Base-by-base conservation (phyloP, 129 eudicot genomes). In the Calendula officinalis region DNA sequence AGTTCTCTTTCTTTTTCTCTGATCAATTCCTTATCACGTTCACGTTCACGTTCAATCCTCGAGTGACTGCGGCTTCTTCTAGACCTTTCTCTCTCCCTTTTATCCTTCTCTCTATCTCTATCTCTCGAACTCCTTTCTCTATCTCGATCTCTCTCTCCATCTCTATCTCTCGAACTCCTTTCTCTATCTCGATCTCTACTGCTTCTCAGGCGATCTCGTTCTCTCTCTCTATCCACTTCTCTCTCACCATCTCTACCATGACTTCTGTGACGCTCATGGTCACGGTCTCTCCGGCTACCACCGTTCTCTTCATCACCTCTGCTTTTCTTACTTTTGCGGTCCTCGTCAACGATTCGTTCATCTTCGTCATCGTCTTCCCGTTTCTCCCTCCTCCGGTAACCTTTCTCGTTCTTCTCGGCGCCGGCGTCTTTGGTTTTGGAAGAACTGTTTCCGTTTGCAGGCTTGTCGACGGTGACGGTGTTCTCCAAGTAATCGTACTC, bases 1-100 rank as follows among this genome's bases (percentile, higher is more conserved):
- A 73, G 52, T 30, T 89, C 97, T 63, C 83, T 41, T 56, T 83
- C 90, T 56, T 77, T 62, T 56, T 82, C 87, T 5, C 71, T 40
- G 53, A 80, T 5, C 67, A 70, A 42, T 12, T 84, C 90, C 78
- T 70, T 77, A 68, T 83, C 85, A 3, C 82, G 67, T 55, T 81
- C 92, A 4, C 83, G 70, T 66, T 81, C 92, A 6, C 73, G 77
- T 27, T 82, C 88, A 44, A 71, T 66, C 69, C 87, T 65, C 7
- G 79, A 70, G 3, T 65, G 76, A 59, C 86, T 81, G 32, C 77
- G 54, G 17, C 80, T 73, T 71, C 83, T 77, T 59, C 87, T 55
- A 12, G 70, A 30, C 64, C 51, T 59, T 44, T 47, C 75, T 47
- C 46, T 64, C 35, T 73, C 74, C 60, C 40, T 73, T 37, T 62